Percentiles rank a stretch among this genome's conserved stretches.
Evolutionary conservation across 345 rosid species (phyloP).

Genomic region (Eucalyptus erythrocorys): DNA sequence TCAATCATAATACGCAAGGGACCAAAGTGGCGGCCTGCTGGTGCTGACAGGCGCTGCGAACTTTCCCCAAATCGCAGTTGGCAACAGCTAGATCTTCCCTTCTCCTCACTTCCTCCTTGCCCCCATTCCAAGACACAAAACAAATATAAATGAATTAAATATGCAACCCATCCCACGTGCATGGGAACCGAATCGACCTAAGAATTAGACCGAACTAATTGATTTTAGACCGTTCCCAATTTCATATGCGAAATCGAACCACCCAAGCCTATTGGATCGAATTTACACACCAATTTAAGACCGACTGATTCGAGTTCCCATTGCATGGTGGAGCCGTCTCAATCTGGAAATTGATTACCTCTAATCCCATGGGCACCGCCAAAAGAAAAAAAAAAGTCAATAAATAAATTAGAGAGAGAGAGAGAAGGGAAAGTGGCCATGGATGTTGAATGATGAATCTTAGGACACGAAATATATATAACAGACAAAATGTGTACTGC

Average conservation of each 20-base stretch:
- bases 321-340: not conserved
- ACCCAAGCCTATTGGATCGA: accelerated
- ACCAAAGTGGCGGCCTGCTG: not conserved
- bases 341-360: accelerated
- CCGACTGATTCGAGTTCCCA: accelerated
- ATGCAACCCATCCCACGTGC: accelerated
- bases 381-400: not conserved
- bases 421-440: not conserved
- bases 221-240: accelerated
- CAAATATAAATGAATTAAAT: not conserved
- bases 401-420: not conserved
- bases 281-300: too few relatives aligned
- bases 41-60: not conserved
- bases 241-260: accelerated
- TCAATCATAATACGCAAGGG: not conserved
- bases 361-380: accelerated
- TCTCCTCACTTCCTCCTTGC: accelerated
- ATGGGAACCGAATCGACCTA: accelerated
- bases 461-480: not conserved
- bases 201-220: accelerated
- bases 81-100: not conserved
- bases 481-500: not conserved
- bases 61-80: not conserved
- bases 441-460: not conserved
- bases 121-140: not conserved